phyloP scores from a whole-genome alignment of 805 yeast species.

The Teunomyces funiuensis region DNA sequence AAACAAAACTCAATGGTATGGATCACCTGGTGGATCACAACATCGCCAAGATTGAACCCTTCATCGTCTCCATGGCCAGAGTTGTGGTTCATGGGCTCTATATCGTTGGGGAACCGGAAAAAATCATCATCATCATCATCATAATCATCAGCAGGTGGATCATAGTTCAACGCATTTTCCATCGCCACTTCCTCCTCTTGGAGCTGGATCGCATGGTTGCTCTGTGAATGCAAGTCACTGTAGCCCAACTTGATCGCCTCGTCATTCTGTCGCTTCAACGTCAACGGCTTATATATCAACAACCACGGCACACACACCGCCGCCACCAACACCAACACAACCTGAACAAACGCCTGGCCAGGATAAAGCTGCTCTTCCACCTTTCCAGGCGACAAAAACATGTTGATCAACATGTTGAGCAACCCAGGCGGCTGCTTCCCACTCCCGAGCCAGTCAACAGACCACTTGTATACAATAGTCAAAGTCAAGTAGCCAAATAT shows the following conservation, averaged over 20 bases:
- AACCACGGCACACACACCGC: slow-evolving; percentile 91
- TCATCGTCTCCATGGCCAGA: slow-evolving; percentile 51
- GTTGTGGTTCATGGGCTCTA: slow-evolving; percentile 32
- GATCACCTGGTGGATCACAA: slow-evolving; percentile 94
- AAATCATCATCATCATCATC: slow-evolving; percentile 19
- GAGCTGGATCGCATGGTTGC: slow-evolving; percentile 28
- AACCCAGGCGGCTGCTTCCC: slow-evolving; percentile 86
- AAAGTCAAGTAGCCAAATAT: slow-evolving; percentile 90
- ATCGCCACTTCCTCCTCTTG: slow-evolving; percentile 37
- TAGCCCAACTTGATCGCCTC: slow-evolving; percentile 43
- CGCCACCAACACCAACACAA: slow-evolving; percentile 71
- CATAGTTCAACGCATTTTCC: slow-evolving; percentile 16
- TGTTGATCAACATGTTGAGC: slow-evolving; percentile 89
- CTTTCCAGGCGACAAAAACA: slow-evolving; percentile 92
- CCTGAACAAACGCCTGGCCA: slow-evolving; percentile 79
- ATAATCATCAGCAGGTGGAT: slow-evolving; percentile 22
- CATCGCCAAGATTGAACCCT: slow-evolving; percentile 80
- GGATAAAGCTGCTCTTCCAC: slow-evolving; percentile 77
- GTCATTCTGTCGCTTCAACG: slow-evolving; percentile 58
- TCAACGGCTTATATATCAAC: slow-evolving; percentile 78
- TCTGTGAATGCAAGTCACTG: slow-evolving; percentile 33
- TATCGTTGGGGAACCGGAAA: slow-evolving; percentile 35
- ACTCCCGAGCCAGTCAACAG: slow-evolving; percentile 81
- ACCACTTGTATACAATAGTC: slow-evolving; percentile 91
- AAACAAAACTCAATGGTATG: slow-evolving; percentile 97